Evolutionary conservation across 106 monocot species (phyloP).

Genomic region (Posidonia australis): DNA sequence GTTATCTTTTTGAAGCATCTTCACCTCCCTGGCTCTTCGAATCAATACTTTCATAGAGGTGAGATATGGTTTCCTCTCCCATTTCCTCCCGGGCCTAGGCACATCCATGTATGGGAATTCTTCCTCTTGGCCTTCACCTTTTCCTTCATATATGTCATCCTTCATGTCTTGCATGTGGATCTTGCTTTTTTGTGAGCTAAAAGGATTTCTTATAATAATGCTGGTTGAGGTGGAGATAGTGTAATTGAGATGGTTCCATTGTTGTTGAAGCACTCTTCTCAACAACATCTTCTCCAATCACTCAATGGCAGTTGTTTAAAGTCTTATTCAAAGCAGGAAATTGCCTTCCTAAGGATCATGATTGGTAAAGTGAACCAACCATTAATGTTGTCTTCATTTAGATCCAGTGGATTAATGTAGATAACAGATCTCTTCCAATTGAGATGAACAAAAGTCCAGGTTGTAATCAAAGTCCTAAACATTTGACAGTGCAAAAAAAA

Average conservation of each 20-base stretch:
- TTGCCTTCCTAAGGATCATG: not conserved
- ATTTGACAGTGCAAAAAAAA: too few species aligned
- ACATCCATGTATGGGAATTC: slow-evolving; percentile 41
- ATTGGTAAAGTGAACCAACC: not conserved
- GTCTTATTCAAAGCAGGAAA: not conserved
- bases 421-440: too few species aligned
- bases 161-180: slow-evolving; percentile 1
- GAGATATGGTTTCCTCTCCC: slow-evolving; percentile 66
- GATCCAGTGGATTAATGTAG: too few species aligned
- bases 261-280: not conserved
- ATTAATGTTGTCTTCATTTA: too few species aligned
- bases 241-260: not conserved
- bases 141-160: not conserved
- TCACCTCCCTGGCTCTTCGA: slow-evolving; percentile 48
- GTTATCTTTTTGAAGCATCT: slow-evolving; percentile 32
- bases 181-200: slow-evolving; percentile 7
- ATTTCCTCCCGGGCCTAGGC: slow-evolving; percentile 42
- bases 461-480: too few species aligned
- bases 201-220: not conserved
- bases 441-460: too few species aligned
- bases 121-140: slow-evolving; percentile 4
- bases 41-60: slow-evolving; percentile 58
- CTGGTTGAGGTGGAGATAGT: not conserved
- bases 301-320: not conserved
- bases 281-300: not conserved